Evolutionary conservation across 257 asterid genomes (phyloP), one percentile per base, ranked within the genome.

Genomic region (Lantana camara): DNA sequence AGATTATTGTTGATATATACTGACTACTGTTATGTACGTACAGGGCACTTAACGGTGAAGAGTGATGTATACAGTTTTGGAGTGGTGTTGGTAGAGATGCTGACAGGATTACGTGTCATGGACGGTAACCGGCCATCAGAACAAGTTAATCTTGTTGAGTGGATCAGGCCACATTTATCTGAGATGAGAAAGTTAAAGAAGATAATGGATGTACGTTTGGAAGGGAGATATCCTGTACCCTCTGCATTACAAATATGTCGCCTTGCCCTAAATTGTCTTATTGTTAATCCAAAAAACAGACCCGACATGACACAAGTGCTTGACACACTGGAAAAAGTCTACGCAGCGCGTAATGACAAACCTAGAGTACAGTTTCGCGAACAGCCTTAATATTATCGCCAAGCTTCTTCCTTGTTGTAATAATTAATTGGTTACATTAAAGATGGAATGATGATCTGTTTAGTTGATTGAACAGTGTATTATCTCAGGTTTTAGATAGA

Each of bases 11-110:
- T 27, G 32, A 27, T 5, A 2, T 5, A 2, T 2, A 27, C 5
- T 27, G 5, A n/a, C n/a, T 2, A 2, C 5, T 27, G 5, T 27
- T 27, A 27, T 27, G n/a, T n/a, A n/a, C n/a, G n/a, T n/a, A 13
- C 77, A 82, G 87, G 87, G 20, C 87, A 82, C 77, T 68, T 82
- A 75, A 78, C 78, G 3, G 87, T 82, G 57, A 82, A 82, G 77
- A 82, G 87, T 0, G 87, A 82, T n/a, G 87, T 82, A 3, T 82
- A 82, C 35, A 79, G 84, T 12, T 82, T 78, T 24, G 87, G 87
- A 0, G 87, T 82, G 20, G 84, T 82, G 20, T 61, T 82, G 15
- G 84, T 73, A 4, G 87, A 82, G 68, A 82, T 79, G 80, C 80
- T 82, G 41, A 82, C 87, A 27, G 87, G 84, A 21, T 38, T 78